Conservation (phyloP, 441 rosid genomes). For the Pelargonium exstipulatum region DNA sequence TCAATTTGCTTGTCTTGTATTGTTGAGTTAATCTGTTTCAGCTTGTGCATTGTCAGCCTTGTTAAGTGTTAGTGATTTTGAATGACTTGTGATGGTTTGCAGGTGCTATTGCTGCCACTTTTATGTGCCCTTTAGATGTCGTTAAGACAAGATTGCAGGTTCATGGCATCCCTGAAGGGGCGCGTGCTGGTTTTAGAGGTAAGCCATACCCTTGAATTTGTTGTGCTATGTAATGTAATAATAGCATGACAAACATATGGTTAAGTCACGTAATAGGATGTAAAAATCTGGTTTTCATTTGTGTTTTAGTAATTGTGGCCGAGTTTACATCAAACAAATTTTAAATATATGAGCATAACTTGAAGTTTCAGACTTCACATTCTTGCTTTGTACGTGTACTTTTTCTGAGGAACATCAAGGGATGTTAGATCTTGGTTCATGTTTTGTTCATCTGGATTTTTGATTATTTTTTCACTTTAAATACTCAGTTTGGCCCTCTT, state of each 20-base stretch:
- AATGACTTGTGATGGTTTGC: conserved; percentile 12
- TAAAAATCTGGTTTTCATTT: neutral
- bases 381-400: no score
- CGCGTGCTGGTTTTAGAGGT: conserved; percentile 55
- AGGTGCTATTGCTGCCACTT: conserved; percentile 94
- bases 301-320: neutral
- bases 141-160: conserved; percentile 93
- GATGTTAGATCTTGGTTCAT: neutral
- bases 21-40: neutral
- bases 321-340: neutral
- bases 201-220: conserved; percentile 2
- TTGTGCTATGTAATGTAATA: neutral
- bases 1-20: neutral
- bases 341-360: no score
- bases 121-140: conserved; percentile 92
- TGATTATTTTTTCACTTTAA: neutral
- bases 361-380: no score
- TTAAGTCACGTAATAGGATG: neutral
- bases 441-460: neutral
- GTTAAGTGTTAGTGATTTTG: conserved; percentile 1
- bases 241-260: neutral
- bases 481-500: neutral
- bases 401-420: no score
- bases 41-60: neutral
- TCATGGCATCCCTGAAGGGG: conserved; percentile 59